Conservation (phyloP, 371 early-diverging fungal genomes). For the Coemansia sp. region DNA sequence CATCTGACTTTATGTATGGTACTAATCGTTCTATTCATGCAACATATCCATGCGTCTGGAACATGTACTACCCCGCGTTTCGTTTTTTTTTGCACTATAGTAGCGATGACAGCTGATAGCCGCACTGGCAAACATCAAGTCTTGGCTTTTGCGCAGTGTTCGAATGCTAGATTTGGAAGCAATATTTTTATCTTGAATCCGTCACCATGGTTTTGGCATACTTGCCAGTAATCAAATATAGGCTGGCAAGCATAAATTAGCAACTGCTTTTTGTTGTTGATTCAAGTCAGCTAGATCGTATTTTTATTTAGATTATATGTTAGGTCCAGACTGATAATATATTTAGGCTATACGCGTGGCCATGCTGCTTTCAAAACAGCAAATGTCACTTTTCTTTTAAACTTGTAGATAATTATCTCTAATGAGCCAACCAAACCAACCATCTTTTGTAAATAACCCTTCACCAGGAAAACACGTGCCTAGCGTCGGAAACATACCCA, state of each 20-base stretch:
- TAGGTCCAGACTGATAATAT: background rate
- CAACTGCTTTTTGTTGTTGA: background rate
- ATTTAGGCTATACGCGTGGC: background rate
- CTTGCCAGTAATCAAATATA: background rate
- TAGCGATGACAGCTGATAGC: background rate
- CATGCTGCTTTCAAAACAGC: background rate
- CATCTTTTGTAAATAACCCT: too few species aligned
- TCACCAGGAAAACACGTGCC: background rate
- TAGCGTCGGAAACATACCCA: background rate
- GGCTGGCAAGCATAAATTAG: background rate
- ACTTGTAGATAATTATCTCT: background rate
- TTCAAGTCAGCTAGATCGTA: background rate
- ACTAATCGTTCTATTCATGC: background rate
- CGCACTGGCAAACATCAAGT: background rate
- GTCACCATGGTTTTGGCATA: background rate
- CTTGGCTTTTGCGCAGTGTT: background rate
- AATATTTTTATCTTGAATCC: background rate
- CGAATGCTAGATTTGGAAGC: background rate
- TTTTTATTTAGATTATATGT: background rate
- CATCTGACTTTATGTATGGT: background rate
- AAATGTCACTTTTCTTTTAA: conserved; percentile 2
- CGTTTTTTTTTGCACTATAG: background rate
- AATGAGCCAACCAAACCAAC: conserved; percentile 6
- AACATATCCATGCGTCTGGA: background rate
- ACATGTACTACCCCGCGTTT: conserved; percentile 4